phyloP scores from a whole-genome alignment of 257 asterid species.

The Nicotiana undulata region DNA sequence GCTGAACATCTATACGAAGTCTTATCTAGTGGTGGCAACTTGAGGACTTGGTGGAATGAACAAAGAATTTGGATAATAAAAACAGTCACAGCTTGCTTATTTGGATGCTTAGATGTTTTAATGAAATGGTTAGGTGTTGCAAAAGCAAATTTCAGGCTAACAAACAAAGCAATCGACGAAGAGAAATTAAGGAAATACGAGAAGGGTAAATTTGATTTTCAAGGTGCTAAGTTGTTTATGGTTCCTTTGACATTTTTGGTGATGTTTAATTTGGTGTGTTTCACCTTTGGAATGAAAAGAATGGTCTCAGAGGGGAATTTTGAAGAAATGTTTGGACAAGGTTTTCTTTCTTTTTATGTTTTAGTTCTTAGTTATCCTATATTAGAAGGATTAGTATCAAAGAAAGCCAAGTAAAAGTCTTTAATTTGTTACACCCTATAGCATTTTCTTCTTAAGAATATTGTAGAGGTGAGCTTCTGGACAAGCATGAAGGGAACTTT shows the following conservation, averaged over 20 bases:
- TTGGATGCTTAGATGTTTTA: slow-evolving; percentile 44
- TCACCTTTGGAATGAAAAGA: slow-evolving; percentile 43
- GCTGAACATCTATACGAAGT: slow-evolving; percentile 41
- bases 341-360: slow-evolving; percentile 40
- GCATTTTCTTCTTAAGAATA: neutral
- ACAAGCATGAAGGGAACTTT: neutral
- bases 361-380: slow-evolving; percentile 58
- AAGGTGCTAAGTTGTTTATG: slow-evolving; percentile 62
- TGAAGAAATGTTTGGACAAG: slow-evolving; percentile 68
- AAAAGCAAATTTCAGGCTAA: slow-evolving; percentile 46
- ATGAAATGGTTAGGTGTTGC: slow-evolving; percentile 34
- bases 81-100: slow-evolving; percentile 49
- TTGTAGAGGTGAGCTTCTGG: neutral
- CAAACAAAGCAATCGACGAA: slow-evolving; percentile 54
- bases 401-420: slow-evolving; percentile 31
- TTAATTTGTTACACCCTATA: neutral
- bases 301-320: slow-evolving; percentile 27
- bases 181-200: slow-evolving; percentile 50
- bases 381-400: slow-evolving; percentile 52
- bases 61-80: slow-evolving; percentile 48
- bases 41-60: slow-evolving; percentile 50
- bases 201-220: slow-evolving; percentile 53
- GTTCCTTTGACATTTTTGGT: slow-evolving; percentile 61
- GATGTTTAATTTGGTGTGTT: slow-evolving; percentile 47
- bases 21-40: slow-evolving; percentile 38